Evolutionary conservation across 2,329 filamentous ascomycete species (phyloP), one percentile per base, ranked within the genome.

Genomic region (Cladosporium sphaerospermum): DNA sequence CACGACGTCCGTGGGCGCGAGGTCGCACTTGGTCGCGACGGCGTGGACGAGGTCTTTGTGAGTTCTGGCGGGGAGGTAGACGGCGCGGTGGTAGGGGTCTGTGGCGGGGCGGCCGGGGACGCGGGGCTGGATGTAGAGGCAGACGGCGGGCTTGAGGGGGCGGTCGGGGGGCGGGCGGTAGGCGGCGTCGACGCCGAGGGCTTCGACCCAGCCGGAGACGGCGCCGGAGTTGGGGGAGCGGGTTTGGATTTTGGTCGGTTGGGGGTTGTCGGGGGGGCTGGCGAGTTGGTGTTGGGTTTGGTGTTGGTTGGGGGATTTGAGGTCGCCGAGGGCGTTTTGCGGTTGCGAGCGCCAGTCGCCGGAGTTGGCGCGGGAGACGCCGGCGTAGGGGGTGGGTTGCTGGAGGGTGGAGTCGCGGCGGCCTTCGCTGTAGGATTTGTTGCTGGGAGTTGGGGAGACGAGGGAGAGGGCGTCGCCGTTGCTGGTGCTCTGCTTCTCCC

Each of bases 161-260:
- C 80, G 81, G 62, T 95, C 88, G 1, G 79, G 73, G 0, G 91
- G 91, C 42, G 93, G 86, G 54, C 85, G 82, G 67, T 97, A 99
- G 2, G 79, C 80, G 13, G 84, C 76, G 67, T 97, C 93, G n/a
- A 97, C 89, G 32, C 89, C 93, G 7, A 96, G 73, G 1, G 90
- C 89, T 67, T 96, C 90, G 57, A 97, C 93, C 84, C 87, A 96
- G 5, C 88, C 86, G 56, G 82, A 86, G 28, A 90, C 74, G 19
- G 79, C 82, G 9, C 85, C 85, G 34, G 81, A 74, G 18, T 82
- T 80, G 50, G 84, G 82, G 0, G 76, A 77, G 59, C 78, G 76
- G 41, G 65, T 69, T 60, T 75, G 75, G n/a, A 82, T 67, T 58
- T 78, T 87, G 67, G 69, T 83, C 65, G 61, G 70, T 36, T 76